A percentile compares a stretch with the other conserved stretches of the same genome.
Evolutionary conservation across 108 stramenopile genomes (phyloP).

Genomic region (Cyclotella kingstonii): DNA sequence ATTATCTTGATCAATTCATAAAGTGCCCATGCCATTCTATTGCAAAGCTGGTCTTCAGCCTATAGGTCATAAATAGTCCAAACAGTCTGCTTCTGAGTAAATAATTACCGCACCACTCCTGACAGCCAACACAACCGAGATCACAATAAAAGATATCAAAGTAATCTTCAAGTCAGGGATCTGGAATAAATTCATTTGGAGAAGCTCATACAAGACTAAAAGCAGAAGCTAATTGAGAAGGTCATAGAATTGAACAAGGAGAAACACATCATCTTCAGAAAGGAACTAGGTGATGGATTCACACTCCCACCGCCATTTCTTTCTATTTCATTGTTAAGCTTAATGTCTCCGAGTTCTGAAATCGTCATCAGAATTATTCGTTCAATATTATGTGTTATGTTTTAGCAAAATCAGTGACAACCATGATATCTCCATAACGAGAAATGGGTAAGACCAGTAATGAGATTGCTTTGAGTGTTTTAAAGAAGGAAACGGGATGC

Average conservation of each 20-base stretch:
- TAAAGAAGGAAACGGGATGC: conserved; percentile 37
- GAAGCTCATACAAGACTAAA: conserved; percentile 46
- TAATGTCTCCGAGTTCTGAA: conserved; percentile 18
- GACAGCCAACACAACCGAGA: conserved; percentile 37
- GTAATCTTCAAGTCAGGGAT: conserved; percentile 40
- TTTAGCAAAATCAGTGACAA: conserved; percentile 27
- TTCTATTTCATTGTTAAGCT: conserved; percentile 14
- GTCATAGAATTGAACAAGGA: neutral
- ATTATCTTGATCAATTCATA: conserved; percentile 58
- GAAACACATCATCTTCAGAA: no score
- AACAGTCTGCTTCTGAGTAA: conserved; percentile 39
- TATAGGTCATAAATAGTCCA: conserved; percentile 33
- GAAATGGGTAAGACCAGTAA: conserved; percentile 9
- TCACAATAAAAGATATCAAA: conserved; percentile 32
- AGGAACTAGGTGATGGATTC: neutral
- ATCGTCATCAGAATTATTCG: conserved; percentile 14
- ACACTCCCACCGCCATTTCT: conserved; percentile 23
- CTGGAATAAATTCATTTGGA: conserved; percentile 51
- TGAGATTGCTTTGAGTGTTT: conserved; percentile 9
- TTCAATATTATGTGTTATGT: conserved; percentile 11
- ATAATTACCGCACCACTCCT: conserved; percentile 28
- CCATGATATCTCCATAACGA: conserved; percentile 36
- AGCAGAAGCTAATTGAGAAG: neutral
- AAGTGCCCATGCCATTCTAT: conserved; percentile 76
- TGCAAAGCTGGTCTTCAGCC: conserved; percentile 55